Percentiles rank a stretch among this genome's conserved stretches.
Evolutionary conservation across 768 basidiomycete genomes (phyloP).

Genomic region (Tephrocybe sp.): DNA sequence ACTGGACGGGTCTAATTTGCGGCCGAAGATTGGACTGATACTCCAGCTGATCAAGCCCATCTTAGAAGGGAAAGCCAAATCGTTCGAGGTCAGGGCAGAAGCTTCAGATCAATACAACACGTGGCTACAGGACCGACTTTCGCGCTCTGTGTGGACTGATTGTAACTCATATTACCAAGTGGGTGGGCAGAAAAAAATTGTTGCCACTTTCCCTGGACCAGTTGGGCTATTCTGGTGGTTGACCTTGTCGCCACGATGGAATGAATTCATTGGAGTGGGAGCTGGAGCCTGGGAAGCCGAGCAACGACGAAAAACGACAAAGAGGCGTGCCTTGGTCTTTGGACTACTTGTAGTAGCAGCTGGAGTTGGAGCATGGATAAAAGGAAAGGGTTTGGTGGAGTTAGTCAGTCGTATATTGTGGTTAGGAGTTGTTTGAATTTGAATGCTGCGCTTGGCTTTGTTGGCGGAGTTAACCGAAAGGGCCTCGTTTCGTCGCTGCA

Average conservation of each 20-base stretch:
- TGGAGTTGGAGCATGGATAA: conserved; percentile 17
- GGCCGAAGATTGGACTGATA: conserved; percentile 44
- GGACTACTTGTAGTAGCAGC: conserved; percentile 23
- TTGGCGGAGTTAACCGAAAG: conserved; percentile 23
- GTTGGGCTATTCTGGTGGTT: conserved; percentile 55
- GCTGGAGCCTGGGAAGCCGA: conserved; percentile 38
- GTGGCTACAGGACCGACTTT: conserved; percentile 49
- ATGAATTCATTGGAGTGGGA: conserved; percentile 39
- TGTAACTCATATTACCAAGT: conserved; percentile 55
- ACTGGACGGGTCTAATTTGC: conserved; percentile 7
- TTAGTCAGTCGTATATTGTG: conserved; percentile 8
- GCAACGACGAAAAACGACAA: conserved; percentile 21
- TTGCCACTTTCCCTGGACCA: conserved; percentile 56
- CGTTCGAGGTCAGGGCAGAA: conserved; percentile 47
- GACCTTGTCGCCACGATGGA: conserved; percentile 40
- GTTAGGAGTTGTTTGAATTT: conserved; percentile 16
- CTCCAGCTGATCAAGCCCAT: conserved; percentile 54
- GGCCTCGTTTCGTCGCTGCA: conserved; percentile 16
- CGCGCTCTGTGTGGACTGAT: conserved; percentile 49
- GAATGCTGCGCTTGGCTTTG: conserved; percentile 10
- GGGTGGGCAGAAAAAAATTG: conserved; percentile 38
- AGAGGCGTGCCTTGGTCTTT: conserved; percentile 21
- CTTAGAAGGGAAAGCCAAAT: conserved; percentile 44
- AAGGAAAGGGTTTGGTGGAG: conserved; percentile 5
- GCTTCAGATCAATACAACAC: conserved; percentile 50